Conservation (phyloP, 371 early-diverging fungal genomes). For the Mucor mucedo region DNA sequence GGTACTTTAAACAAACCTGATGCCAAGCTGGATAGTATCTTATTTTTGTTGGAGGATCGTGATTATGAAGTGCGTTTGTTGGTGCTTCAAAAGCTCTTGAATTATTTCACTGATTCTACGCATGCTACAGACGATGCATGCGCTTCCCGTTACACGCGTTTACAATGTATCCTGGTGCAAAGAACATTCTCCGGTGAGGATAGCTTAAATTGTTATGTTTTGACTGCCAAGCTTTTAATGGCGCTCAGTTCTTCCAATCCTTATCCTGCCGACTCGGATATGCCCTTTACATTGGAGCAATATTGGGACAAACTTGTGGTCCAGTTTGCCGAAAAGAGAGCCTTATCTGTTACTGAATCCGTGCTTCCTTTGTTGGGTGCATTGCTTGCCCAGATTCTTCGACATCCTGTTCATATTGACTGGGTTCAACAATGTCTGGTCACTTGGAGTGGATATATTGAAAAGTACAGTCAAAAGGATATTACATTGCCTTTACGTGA, state of each 20-base stretch:
- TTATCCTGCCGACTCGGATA: conserved; percentile 32
- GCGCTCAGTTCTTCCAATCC: conserved; percentile 33
- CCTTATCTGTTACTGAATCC: conserved; percentile 46
- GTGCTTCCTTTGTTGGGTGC: conserved; percentile 51
- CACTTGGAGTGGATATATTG: conserved; percentile 53
- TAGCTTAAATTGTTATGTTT: conserved; percentile 57
- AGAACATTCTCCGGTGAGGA: conserved; percentile 58
- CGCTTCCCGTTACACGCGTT: conserved; percentile 13
- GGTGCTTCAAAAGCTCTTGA: conserved; percentile 47
- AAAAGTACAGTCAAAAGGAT: conserved; percentile 54
- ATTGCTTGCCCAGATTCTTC: conserved; percentile 37
- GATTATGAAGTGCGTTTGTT: conserved; percentile 69
- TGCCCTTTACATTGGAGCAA: conserved; percentile 40
- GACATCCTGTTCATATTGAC: background rate
- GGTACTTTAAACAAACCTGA: conserved; percentile 29
- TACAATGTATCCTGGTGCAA: conserved; percentile 50
- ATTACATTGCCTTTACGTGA: conserved; percentile 63
- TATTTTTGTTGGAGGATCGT: conserved; percentile 38
- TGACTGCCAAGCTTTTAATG: conserved; percentile 52
- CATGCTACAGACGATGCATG: background rate
- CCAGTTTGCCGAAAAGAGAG: conserved; percentile 36
- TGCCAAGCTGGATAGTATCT: conserved; percentile 20
- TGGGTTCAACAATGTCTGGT: conserved; percentile 45
- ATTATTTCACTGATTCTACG: conserved; percentile 11
- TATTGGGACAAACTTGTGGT: conserved; percentile 45